A percentile compares a stretch with the other conserved stretches of the same genome.
phyloP scores from a whole-genome alignment of 2,329 filamentous ascomycete genomes.

The Trichoderma hamatum region DNA sequence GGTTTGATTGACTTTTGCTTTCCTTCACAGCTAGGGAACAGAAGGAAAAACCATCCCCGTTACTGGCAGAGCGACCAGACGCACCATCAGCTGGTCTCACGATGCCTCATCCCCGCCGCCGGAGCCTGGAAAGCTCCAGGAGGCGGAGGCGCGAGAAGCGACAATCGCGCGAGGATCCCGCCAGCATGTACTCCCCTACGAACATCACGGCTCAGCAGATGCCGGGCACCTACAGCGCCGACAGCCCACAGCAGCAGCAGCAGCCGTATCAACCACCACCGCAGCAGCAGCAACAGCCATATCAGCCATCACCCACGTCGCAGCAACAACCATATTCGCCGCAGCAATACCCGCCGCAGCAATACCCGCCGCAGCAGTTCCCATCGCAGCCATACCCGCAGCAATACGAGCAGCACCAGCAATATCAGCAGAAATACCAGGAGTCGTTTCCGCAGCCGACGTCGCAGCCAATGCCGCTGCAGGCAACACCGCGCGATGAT shows the following conservation, averaged over 20 bases:
- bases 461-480: constrained; percentile 15
- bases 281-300: constrained; percentile 27
- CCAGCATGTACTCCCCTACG: constrained; percentile 28
- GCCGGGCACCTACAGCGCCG: constrained; percentile 19
- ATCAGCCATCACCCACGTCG: constrained; percentile 23
- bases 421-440: constrained; percentile 30
- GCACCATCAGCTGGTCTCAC: constrained; percentile 42
- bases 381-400: not conserved
- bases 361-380: not conserved
- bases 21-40: constrained; percentile 20
- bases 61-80: not conserved
- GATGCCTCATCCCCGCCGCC: constrained; percentile 59
- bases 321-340: constrained; percentile 28
- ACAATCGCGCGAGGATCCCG: constrained; percentile 38
- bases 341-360: not conserved
- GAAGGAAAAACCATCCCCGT: not conserved
- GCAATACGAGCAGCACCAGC: constrained; percentile 26
- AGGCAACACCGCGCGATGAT: constrained; percentile 6
- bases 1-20: not conserved
- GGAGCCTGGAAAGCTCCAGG: constrained; percentile 59
- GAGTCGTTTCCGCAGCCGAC: constrained; percentile 1
- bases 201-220: constrained; percentile 27
- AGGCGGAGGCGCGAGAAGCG: constrained; percentile 48
- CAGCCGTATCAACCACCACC: constrained; percentile 21
- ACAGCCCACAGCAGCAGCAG: constrained; percentile 25